Evolutionary conservation across 2,329 filamentous ascomycete species (phyloP), one percentile per base, ranked within the genome.

Genomic region (Neocatenulostroma microsporum): DNA sequence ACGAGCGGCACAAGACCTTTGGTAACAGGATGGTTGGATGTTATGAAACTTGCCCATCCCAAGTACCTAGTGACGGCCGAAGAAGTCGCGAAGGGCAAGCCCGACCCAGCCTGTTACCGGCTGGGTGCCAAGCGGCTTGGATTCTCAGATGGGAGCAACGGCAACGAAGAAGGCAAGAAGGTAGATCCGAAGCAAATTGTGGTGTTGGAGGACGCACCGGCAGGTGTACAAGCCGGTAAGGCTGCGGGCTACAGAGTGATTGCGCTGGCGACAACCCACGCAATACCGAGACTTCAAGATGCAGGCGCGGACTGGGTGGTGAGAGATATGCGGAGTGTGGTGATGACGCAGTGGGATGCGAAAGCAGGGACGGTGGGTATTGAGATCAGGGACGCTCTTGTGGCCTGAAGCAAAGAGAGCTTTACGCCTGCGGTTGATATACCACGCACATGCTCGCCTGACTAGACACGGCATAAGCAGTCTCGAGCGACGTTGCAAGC

Each of bases 241-340:
- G 84, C 76, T 1, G 88, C 88, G 8, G 87, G 86, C 2, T 94
- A 83, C 66, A 80, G 75, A 55, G 88, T 94, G 10, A 64, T 94
- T 30, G 88, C 80, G n/a, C 65, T 95, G 36, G 76, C 83, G 37
- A 94, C 87, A 36, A 93, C 84, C 54, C 88, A 94, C 64, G 77
- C 74, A 18, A 67, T 80, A 30, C 76, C 78, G 50, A 76, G 88
- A 64, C 72, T 94, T 33, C 64, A 71, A 42, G 75, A 73, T 30
- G 85, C 86, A 4, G 80, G 76, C n/a, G 85, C 88, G 29, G 86
- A 94, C 66, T 94, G 84, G 80, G 78, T 94, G 34, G 80, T 94
- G 39, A 69, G 71, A 60, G 85, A 95, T 62, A 69, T 94, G 64
- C 68, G 72, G 39, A 87, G 82, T 47, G 76, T 94, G 44, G 75